Base-by-base conservation (phyloP, 306 rosid genomes). In the Corylus americana region DNA sequence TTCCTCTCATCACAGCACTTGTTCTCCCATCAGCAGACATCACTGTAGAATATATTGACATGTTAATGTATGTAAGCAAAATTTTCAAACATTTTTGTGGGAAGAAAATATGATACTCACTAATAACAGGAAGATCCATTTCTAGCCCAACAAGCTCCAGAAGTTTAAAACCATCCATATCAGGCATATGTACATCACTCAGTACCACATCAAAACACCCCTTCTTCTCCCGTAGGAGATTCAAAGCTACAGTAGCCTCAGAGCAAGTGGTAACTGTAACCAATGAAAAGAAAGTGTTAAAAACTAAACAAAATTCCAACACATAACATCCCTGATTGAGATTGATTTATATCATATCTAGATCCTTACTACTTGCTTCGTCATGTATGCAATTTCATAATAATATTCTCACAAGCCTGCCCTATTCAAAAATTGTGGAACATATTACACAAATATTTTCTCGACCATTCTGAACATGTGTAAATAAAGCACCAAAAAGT, bases 131-230 rank as follows among this genome's bases (percentile, higher is more conserved):
- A 79, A 93, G 94, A 50, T 90, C 82, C 83, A 86, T 85, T 63
- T 88, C 90, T 61, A 88, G 87, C 64, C 91, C 85, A 73, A 84
- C 77, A 20, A 9, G 82, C n/a, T 84, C 81, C 35, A 91, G 83
- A 57, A 93, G 90, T 7, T 85, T 78, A 73, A 73, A 87, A 1
- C 89, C 90, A 79, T 93, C 87, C 90, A 89, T 85, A 49, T 84
- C 85, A 13, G 89, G 89, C 94, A 93, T 89, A 35, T 87, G 85
- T 80, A 84, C 91, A 31, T 88, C 94, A n/a, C 91, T 80, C 44
- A 93, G 61, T 42, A 93, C 78, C 75, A 91, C 79, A 78, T 93
- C 96, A 55, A 88, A 81, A 72, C 22, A 63, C 17, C 61, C 83
- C 54, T 80, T 88, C n/a, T 39, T 85, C 86, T 87, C 85, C 9